phyloP scores from a whole-genome alignment of 495 filamentous ascomycete genomes.

The Haplographium delicatum region DNA sequence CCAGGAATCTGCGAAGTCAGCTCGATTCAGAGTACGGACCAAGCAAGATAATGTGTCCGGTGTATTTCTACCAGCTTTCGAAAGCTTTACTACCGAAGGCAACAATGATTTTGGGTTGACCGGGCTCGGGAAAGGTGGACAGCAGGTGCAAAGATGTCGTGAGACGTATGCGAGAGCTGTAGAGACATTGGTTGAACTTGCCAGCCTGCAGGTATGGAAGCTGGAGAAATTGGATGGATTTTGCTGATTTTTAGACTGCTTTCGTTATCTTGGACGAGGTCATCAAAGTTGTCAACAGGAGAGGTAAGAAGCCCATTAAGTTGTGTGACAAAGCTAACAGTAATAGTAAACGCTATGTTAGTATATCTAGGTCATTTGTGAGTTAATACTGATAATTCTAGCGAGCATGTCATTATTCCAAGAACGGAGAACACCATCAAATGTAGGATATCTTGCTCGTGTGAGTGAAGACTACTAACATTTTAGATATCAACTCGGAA shows the following conservation, averaged over 20 bases:
- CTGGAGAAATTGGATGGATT: not conserved
- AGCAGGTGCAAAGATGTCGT: constrained; percentile 90
- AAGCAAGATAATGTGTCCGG: constrained; percentile 99
- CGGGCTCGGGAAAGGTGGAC: constrained; percentile 92
- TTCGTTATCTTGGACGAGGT: constrained; percentile 98
- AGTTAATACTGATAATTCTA: constrained; percentile 27
- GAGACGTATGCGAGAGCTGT: constrained; percentile 98
- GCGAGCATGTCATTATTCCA: constrained; percentile 96
- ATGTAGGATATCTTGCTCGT: constrained; percentile 45
- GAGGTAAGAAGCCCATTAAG: constrained; percentile 52
- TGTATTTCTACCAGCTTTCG: constrained; percentile 88
- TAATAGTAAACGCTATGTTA: constrained; percentile 90
- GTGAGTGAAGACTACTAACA: constrained; percentile 2
- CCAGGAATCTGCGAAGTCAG: constrained; percentile 88
- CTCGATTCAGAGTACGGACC: constrained; percentile 84
- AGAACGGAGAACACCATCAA: constrained; percentile 98
- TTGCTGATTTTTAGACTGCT: constrained; percentile 58
- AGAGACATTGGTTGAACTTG: constrained; percentile 93
- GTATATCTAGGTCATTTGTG: constrained; percentile 21
- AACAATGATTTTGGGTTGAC: constrained; percentile 96
- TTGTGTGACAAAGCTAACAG: constrained; percentile 20
- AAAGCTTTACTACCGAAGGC: constrained; percentile 79
- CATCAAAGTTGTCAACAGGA: constrained; percentile 97
- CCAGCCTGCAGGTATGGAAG: constrained; percentile 69
- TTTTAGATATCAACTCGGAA: constrained; percentile 93